Evolutionary conservation across 2,329 filamentous ascomycete genomes (phyloP), one percentile per base, ranked within the genome.

Genomic region (Aureobasidium lini): DNA sequence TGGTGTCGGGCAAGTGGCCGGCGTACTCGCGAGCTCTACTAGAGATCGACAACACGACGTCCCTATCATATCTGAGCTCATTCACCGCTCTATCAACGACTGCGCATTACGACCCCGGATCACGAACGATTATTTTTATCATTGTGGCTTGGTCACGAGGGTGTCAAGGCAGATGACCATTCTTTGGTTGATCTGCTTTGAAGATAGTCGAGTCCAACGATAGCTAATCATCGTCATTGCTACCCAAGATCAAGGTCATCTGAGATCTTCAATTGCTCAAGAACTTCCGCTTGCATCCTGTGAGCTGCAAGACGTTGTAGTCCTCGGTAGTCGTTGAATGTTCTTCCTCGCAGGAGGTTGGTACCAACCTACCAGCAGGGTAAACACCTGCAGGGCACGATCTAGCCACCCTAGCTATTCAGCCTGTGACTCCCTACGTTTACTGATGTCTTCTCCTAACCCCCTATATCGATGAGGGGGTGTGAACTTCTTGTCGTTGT

Each of bases 1-100:
- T 74, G 72, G 72, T 74, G 72, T 58, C 70, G 69, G 44, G 67
- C 65, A 34, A 68, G 67, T 49, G 71, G 73, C 8, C 61, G 72
- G 60, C 63, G 72, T 29, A 73, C 72, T 6, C 61, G 70, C 48
- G 72, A 73, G 63, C 65, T 70, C 44, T 73, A 69, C 59, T 72
- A 61, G 66, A 43, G 37, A 54, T 18, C 29, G 50, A 15, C 28
- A 13, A 1, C 9, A 10, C 15, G n/a, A 16, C 8, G 18, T n/a
- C 23, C 9, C 23, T 15, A 16, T 29, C 15, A 43, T 42, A 16
- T 7, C 49, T 42, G 29, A 15, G 8, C 23, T 31, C 8, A 10
- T 6, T 13, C 11, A 40, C 23, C 23, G 15, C 28, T 53, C 28
- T 42, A 6, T 15, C 6, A n/a, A 32, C 37, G 49, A 42, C 28